Percentiles rank a stretch among this genome's conserved stretches.
Conservation (phyloP, 2,329 filamentous ascomycete genomes). For the Sporothrix luriei region DNA sequence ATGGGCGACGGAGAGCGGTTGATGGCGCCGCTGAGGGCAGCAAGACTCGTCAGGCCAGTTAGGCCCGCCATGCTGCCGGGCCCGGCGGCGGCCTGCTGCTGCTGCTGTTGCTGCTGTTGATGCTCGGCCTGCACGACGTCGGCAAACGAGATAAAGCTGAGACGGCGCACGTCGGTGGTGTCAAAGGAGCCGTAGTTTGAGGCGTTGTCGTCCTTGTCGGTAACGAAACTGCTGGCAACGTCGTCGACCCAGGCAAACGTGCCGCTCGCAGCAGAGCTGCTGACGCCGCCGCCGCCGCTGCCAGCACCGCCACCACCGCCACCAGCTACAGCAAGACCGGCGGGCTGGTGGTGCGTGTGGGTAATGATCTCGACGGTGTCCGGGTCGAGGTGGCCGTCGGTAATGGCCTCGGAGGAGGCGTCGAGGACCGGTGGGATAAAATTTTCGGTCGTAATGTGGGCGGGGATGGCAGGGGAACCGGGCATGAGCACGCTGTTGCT, state of each 20-base stretch:
- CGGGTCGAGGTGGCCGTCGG: slow-evolving; percentile 79
- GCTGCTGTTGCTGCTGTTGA: slow-evolving; percentile 36
- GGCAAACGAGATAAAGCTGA: slow-evolving; percentile 96
- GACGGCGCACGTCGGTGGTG: slow-evolving; percentile 72
- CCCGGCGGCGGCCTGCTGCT: slow-evolving; percentile 30
- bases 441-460: slow-evolving; percentile 92
- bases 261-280: slow-evolving; percentile 47
- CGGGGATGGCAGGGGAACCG: slow-evolving; percentile 81
- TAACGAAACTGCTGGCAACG: slow-evolving; percentile 54
- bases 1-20: slow-evolving; percentile 80
- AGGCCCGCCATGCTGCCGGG: slow-evolving; percentile 64
- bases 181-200: slow-evolving; percentile 80
- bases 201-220: slow-evolving; percentile 60
- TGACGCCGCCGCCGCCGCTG: slow-evolving; percentile 38
- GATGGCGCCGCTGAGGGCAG: slow-evolving; percentile 46
- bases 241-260: slow-evolving; percentile 60
- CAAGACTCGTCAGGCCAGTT: slow-evolving; percentile 66
- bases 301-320: slow-evolving; percentile 48
- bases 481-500: slow-evolving; percentile 53
- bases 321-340: slow-evolving; percentile 66
- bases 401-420: slow-evolving; percentile 89
- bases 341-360: slow-evolving; percentile 80
- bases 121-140: slow-evolving; percentile 90
- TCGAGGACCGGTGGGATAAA: slow-evolving; percentile 89
- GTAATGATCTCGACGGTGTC: slow-evolving; percentile 93